Evolutionary conservation across 306 rosid genomes (phyloP), one percentile per base, ranked within the genome.

Genomic region (Fragaria vesca): DNA sequence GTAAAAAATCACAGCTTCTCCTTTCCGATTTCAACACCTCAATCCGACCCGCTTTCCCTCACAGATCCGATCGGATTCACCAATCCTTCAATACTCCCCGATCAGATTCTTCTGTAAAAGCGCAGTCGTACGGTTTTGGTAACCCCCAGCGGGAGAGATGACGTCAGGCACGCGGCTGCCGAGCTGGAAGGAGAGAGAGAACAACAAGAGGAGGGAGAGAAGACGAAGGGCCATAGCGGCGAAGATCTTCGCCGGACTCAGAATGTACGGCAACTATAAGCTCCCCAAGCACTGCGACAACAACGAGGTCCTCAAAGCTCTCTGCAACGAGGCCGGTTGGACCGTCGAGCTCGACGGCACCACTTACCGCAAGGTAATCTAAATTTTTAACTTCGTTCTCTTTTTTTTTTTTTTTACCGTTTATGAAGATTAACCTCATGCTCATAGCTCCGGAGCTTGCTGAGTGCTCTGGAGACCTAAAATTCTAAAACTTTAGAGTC

Each of bases 301-400:
- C 88, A 93, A 93, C n/a, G 97, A 93, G 81, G 98, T 91, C 54
- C 96, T 93, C 75, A 93, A 91, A 66, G 98, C 98, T 73, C 96
- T 93, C 76, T 93, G 97, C 80, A 81, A 86, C 73, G 97, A 93
- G 43, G 98, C 97, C 7, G 96, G 97, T 76, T 93, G 97, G 97
- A 81, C 71, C 74, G 97, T 93, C 63, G 97, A 93, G 80, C 81
- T 85, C 2, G 98, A 93, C 36, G 97, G 97, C 76, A 93, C 97
- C 78, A 91, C 98, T 16, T 93, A 93, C 67, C 92, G 93, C 26
- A 93, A 91, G 98, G 98, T 93, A 90, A 50, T 3, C 32, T 0
- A 7, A n/a, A 2, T 5, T 24, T 24, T 58, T 24, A 60, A 8
- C 11, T 57, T 55, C 4, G 0, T n/a, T 6, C 9, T 48, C 20